Base-by-base conservation (phyloP, 2,329 filamentous ascomycete species). In the Aspergillus fijiensis region DNA sequence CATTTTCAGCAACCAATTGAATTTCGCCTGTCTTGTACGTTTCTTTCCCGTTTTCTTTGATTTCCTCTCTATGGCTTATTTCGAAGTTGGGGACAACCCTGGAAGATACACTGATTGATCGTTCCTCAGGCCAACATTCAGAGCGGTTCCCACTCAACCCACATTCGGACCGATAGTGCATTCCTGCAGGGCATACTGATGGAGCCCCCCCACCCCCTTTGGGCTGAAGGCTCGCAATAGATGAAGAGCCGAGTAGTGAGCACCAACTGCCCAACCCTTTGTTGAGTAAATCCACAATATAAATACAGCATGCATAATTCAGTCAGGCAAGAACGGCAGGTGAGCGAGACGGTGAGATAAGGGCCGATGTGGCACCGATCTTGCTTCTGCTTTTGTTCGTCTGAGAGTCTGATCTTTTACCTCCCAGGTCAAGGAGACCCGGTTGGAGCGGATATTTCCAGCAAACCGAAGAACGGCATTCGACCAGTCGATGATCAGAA, bases 151-250 rank as follows among this genome's bases (percentile, higher is more conserved):
- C 51, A 39, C 51, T 52, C 58, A 60, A 59, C 64, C 58, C 56
- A 62, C 49, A 59, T 55, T 66, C 62, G 62, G 64, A 47, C 60
- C 62, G 62, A 64, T 63, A 60, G 55, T 58, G 57, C 60, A 64
- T 62, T 58, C 51, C 61, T 63, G 60, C 62, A 64, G 55, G 64
- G 59, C 60, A 60, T 53, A 45, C 55, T 52, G 42, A 50, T 29
- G 35, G 29, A 48, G 39, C 3, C 39, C 39, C 39, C 14, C 1
- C 21, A 2, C 21, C 39, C 39, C 12, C 16, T 14, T 14, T 7
- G 12, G 11, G 39, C 12, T 42, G 39, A 16, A 42, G 14, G 6
- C 39, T 42, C 4, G 14, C 39, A 16, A 12, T 16, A 16, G 39
- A 42, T 14, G 39, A n/a, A 42, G 39, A 42, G 19, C 39, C 16